Evolutionary conservation across 345 rosid genomes (phyloP).

Genomic region (Cardamine resedifolia): DNA sequence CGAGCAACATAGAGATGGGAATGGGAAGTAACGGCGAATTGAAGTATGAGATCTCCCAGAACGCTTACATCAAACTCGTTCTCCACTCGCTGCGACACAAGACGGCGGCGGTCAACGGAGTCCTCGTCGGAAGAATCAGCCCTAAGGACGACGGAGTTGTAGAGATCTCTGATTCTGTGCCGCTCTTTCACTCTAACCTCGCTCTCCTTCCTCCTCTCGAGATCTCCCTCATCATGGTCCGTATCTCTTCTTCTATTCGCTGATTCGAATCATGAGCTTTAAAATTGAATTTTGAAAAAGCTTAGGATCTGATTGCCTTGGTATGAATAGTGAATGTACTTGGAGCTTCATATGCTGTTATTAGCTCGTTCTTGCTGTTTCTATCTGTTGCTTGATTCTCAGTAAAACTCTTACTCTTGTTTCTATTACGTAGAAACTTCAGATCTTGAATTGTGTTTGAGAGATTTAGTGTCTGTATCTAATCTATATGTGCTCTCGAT

Average conservation of each 20-base stretch:
- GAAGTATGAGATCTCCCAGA: constrained; percentile 74
- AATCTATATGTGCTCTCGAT: background rate
- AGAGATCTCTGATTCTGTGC: constrained; percentile 83
- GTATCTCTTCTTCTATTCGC: background rate
- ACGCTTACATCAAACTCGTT: constrained; percentile 82
- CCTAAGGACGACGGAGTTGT: constrained; percentile 49
- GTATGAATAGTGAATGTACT: background rate
- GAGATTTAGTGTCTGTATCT: background rate
- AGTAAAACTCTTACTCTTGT: background rate
- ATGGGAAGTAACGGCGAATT: constrained; percentile 54
- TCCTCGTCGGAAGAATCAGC: constrained; percentile 64
- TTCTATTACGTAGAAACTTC: background rate
- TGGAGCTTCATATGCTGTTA: constrained; percentile 6
- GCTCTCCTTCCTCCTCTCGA: constrained; percentile 90
- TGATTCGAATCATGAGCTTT: background rate
- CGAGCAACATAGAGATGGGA: constrained; percentile 36
- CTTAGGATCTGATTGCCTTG: constrained; percentile 11
- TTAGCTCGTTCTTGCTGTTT: background rate
- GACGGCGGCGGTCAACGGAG: constrained; percentile 84
- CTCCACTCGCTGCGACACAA: constrained; percentile 82
- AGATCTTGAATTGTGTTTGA: constrained; percentile 24
- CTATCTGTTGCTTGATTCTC: background rate
- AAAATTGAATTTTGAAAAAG: background rate
- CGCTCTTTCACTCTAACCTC: constrained; percentile 87
- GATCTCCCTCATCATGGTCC: constrained; percentile 90